Evolutionary conservation across 1,284 basidiomycete genomes (phyloP).

Genomic region (Ustilago cynodontis): DNA sequence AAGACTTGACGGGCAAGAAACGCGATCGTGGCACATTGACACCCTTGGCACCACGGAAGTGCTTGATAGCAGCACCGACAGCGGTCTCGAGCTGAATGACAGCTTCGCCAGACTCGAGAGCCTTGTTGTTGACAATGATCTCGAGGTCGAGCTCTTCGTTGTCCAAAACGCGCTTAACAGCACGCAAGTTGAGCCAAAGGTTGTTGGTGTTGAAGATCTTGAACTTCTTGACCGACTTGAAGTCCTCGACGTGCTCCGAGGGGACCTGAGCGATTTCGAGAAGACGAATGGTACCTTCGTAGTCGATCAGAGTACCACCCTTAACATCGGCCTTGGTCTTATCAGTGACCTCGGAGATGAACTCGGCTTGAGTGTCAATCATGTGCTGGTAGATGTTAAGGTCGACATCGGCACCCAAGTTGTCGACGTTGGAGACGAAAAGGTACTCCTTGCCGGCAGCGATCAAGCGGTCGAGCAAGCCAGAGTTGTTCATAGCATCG

Average conservation of each 20-base stretch:
- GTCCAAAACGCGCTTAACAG: constrained; percentile 94
- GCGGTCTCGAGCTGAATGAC: constrained; percentile 93
- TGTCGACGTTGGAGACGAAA: constrained; percentile 99
- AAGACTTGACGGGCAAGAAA: constrained; percentile 90
- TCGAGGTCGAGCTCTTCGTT: constrained; percentile 86
- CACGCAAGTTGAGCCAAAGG: constrained; percentile 90
- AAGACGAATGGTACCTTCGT: constrained; percentile 91
- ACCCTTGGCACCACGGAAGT: constrained; percentile 89
- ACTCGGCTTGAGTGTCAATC: constrained; percentile 70
- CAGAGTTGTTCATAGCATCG: constrained; percentile 92
- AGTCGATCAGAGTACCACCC: constrained; percentile 95
- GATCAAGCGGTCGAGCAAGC: constrained; percentile 93
- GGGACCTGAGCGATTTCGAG: constrained; percentile 99
- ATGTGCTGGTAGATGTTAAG: constrained; percentile 75
- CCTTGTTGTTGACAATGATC: constrained; percentile 90
- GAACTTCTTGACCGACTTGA: constrained; percentile 82
- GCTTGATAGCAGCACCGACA: constrained; percentile 97
- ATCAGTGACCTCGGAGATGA: constrained; percentile 82
- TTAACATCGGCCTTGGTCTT: constrained; percentile 99
- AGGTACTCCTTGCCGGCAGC: constrained; percentile 97
- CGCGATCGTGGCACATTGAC: constrained; percentile 97
- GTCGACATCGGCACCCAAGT: constrained; percentile 94
- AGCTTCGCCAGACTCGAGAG: constrained; percentile 77
- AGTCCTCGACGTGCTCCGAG: constrained; percentile 96
- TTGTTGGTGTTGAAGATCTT: constrained; percentile 82